Evolutionary conservation across 805 yeast species (phyloP).

Genomic region (Starmerella sp.): DNA sequence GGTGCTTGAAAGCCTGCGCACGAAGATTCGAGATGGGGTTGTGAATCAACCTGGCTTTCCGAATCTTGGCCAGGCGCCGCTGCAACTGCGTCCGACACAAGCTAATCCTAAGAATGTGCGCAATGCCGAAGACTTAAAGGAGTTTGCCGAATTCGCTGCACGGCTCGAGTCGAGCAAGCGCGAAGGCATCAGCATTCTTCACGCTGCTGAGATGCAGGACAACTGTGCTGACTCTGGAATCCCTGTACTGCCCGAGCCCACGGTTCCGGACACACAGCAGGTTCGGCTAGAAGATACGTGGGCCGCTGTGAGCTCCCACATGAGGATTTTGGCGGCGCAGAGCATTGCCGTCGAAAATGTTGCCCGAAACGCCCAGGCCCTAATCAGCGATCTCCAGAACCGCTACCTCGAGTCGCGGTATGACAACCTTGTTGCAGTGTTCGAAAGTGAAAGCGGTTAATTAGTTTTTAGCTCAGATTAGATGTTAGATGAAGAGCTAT

Average conservation of each 20-base stretch:
- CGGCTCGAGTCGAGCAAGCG: neutral
- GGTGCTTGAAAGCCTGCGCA: neutral
- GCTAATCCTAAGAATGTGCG: neutral
- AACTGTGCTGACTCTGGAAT: neutral
- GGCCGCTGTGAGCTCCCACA: neutral
- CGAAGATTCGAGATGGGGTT: neutral
- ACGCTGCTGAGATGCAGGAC: neutral
- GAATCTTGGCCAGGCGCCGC: neutral
- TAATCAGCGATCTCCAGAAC: neutral
- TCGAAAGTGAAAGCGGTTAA: too few species aligned
- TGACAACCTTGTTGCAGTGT: neutral
- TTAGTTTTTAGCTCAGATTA: neutral
- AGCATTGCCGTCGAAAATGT: neutral
- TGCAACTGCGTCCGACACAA: neutral
- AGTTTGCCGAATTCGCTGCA: neutral
- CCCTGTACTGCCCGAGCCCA: neutral
- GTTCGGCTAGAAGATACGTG: neutral
- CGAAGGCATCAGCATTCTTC: neutral
- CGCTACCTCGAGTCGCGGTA: neutral
- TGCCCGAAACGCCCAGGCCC: neutral
- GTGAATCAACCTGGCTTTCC: neutral
- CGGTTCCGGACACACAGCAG: neutral
- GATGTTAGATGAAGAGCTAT: neutral
- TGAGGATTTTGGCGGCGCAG: neutral
- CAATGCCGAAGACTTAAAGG: neutral